Evolutionary conservation across 2,329 filamentous ascomycete genomes (phyloP), one percentile per base, ranked within the genome.

Genomic region (Phialemoniopsis sp.): DNA sequence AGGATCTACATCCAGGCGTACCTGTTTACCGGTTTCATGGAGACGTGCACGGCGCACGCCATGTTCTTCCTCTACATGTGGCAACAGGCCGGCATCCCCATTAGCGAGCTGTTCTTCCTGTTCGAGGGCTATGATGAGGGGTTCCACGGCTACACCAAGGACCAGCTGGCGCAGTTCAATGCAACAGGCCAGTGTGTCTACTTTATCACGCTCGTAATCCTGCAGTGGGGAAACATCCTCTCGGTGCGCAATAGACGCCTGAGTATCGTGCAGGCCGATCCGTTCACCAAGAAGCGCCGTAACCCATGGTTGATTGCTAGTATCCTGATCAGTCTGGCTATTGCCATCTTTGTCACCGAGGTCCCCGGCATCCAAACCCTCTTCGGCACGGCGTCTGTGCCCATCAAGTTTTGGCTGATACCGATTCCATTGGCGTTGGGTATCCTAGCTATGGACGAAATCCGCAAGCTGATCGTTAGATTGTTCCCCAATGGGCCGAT

Each of bases 11-110:
- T 54, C 1, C 73, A 77, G 36, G 62, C 70, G 0, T 77, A 77
- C 45, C 61, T 74, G 4, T 73, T 77, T 44, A 66, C 68, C 3
- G 73, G 73, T 21, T 62, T 66, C 29, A 68, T 76, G 60, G 73
- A 77, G 44, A 69, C 72, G 0, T 41, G 68, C 39, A 64, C 57
- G 5, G 70, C 73, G 0, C 71, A 75, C 40, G 43, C 65, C 45
- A 76, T 77, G 72, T 76, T 68, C 54, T 77, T 75, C 57, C 46
- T 74, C 0, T 77, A 76, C 58, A 64, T 70, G 60, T 73, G 63
- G 55, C 60, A 53, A 12, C 52, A 67, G 32, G 70, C 72, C 1
- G 60, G 65, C 7, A 73, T 78, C 29, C 66, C 73, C 0, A 56
- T 71, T 33, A 50, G 52, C 12, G 60, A 67, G 7, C 65, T 78